phyloP scores from a whole-genome alignment of 331 rosid species.

The Telfairia occidentalis region DNA sequence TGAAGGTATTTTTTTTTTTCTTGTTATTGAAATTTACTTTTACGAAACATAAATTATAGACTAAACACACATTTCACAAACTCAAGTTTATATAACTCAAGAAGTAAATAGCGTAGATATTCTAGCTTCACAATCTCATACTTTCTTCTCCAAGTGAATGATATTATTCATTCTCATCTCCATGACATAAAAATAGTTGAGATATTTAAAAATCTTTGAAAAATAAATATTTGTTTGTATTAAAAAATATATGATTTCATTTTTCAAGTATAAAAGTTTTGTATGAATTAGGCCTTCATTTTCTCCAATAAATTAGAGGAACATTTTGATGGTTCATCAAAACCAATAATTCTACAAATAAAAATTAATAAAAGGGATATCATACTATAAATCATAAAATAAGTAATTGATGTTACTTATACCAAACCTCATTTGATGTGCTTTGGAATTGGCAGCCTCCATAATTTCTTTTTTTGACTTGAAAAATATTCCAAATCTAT shows the following conservation, averaged over 20 bases:
- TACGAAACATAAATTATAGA: background rate
- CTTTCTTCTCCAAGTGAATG: background rate
- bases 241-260: background rate
- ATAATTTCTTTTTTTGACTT: background rate
- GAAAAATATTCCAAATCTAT: background rate
- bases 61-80: background rate
- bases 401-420: slow-evolving; percentile 3
- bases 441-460: background rate
- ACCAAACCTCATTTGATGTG: slow-evolving; percentile 6
- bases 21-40: too few relatives aligned
- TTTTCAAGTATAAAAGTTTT: background rate
- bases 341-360: background rate
- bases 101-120: background rate
- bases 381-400: background rate
- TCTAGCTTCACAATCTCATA: background rate
- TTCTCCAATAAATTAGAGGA: background rate
- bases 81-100: background rate
- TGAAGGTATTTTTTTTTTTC: too few relatives aligned
- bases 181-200: too few relatives aligned
- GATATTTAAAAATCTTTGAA: too few relatives aligned
- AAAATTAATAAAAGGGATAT: background rate
- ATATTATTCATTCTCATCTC: too few relatives aligned
- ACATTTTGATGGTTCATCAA: background rate
- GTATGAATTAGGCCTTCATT: background rate
- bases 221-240: background rate